Base-by-base conservation (phyloP, 2,329 filamentous ascomycete species). In the Annulohypoxylon truncatum region DNA sequence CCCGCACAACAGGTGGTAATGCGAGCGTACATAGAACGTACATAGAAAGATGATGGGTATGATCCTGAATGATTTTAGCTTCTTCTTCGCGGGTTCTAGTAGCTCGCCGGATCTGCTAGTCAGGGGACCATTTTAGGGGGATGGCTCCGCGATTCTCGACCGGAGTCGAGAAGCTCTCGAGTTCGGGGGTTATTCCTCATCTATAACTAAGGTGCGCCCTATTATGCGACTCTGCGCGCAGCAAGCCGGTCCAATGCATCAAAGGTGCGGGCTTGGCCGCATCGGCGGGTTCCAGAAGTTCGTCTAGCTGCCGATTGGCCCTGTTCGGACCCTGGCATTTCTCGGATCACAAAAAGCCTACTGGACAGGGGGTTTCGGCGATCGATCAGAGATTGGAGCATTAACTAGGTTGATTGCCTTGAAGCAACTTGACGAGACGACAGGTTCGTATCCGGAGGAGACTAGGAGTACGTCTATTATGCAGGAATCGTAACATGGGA, bases 231-330 rank as follows among this genome's bases (percentile, higher is more conserved):
- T 64, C 63, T 68, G 48, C 31, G 58, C 63, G 62, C 60, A 61
- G 65, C 6, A 55, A 42, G 47, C 54, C 51, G 62, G 62, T 38
- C 62, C 52, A 66, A 51, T 66, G 62, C 62, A 62, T 62, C 48
- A 40, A 55, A 40, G 22, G 52, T 15, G 62, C 68, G 66, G 67
- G 47, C 67, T 68, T 67, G 69, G 64, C 67, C 58, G 67, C 69
- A 66, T 70, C 67, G 68, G 67, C 67, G 64, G 69, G 64, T 69
- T 71, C 69, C 69, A 64, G 59, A 64, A 63, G 48, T 52, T 65
- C 64, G 50, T 57, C 53, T 61, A 35, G 68, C 69, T 73, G 61
- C 71, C 72, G 69, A 74, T 74, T 74, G 71, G 71, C 22, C 38
- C 46, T 64, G 44, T n/a, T 52, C 54, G 54, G 50, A 22, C 55